A percentile compares a stretch with the other conserved stretches of the same genome.
These are phyloP conservation scores for Skeletonema marinoi DNA, from an alignment of 108 stramenopile species.

Conservation along the genomic window DNA sequence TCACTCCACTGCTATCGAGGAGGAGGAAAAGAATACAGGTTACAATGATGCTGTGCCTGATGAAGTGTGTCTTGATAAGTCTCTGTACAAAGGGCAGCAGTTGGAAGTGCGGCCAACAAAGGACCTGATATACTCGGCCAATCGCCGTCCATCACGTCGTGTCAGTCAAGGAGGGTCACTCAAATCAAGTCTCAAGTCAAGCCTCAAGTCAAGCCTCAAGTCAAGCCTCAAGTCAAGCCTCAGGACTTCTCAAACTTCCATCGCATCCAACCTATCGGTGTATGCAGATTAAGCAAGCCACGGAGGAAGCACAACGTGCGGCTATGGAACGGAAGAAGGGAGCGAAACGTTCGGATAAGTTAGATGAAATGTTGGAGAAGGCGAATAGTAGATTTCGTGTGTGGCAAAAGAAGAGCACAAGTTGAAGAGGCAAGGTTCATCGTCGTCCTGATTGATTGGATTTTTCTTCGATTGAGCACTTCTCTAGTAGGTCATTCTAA, in stretches of 20 bases:
- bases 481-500: background rate
- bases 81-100: background rate
- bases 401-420: background rate
- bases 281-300: constrained; percentile 43
- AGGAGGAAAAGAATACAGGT: background rate
- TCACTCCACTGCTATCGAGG: background rate
- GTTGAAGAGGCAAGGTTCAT: background rate
- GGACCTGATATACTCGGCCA: background rate
- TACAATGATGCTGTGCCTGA: background rate
- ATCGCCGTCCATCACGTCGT: background rate
- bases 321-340: background rate
- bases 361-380: constrained; percentile 35
- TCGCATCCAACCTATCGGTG: background rate
- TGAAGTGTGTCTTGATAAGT: background rate
- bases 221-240: background rate
- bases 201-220: background rate
- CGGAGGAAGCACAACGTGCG: constrained; percentile 49
- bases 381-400: constrained; percentile 5
- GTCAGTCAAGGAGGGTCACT: background rate
- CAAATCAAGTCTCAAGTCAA: background rate
- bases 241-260: background rate
- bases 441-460: no score
- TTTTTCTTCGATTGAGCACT: no score
- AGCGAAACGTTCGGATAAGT: background rate
- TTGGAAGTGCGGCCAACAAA: background rate